Percentiles rank a stretch among this genome's conserved stretches.
These are phyloP conservation scores for Botrytis paeoniae DNA, from an alignment of 2,329 filamentous ascomycete species.

Conservation along the genomic window DNA sequence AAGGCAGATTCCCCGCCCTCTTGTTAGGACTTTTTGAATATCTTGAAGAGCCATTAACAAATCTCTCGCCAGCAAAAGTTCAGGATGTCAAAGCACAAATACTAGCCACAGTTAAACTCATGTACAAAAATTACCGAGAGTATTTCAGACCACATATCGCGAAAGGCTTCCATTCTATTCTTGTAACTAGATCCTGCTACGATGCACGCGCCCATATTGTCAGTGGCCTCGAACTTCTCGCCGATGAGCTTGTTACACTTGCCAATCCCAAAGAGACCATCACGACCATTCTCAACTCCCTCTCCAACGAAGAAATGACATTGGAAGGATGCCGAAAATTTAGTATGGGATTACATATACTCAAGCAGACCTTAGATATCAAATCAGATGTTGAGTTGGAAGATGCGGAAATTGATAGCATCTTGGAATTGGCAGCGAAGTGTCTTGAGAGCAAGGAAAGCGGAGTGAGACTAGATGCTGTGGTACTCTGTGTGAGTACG, in stretches of 20 bases:
- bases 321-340: constrained; percentile 51
- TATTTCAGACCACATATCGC: constrained; percentile 66
- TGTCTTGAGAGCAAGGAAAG: constrained; percentile 61
- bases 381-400: constrained; percentile 45
- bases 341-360: constrained; percentile 62
- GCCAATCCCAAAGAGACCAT: constrained; percentile 62
- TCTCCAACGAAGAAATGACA: constrained; percentile 45
- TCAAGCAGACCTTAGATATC: constrained; percentile 54
- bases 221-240: constrained; percentile 68
- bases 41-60: constrained; percentile 59
- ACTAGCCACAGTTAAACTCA: constrained; percentile 68
- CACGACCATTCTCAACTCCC: constrained; percentile 50
- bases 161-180: constrained; percentile 63
- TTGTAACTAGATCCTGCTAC: constrained; percentile 62
- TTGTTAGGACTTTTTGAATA: constrained; percentile 68
- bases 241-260: constrained; percentile 66
- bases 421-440: constrained; percentile 51
- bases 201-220: constrained; percentile 70
- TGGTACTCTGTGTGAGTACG: constrained; percentile 72
- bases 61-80: constrained; percentile 59
- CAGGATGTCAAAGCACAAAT: constrained; percentile 73
- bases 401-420: constrained; percentile 50
- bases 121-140: constrained; percentile 65
- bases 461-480: constrained; percentile 69
- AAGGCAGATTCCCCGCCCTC: constrained; percentile 67